phyloP scores from a whole-genome alignment of 208 protist species.

The Jaenimonas drosophilae region DNA sequence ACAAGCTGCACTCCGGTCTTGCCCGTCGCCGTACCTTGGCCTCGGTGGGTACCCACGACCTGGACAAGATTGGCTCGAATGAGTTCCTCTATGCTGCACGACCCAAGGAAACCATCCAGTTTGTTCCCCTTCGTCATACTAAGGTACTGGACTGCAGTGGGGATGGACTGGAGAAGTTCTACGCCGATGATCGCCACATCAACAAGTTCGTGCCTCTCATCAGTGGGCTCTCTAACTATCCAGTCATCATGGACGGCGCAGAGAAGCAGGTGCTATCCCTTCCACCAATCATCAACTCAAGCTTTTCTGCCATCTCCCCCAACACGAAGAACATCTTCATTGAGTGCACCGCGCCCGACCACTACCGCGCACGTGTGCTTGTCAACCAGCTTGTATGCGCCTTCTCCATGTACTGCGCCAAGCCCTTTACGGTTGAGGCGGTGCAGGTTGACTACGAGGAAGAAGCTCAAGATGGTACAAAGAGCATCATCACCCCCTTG shows the following conservation, averaged over 20 bases:
- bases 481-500: constrained; percentile 48
- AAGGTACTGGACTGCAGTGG: constrained; percentile 66
- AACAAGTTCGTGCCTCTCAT: constrained; percentile 80
- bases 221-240: constrained; percentile 58
- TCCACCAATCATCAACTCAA: constrained; percentile 99
- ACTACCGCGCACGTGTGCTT: constrained; percentile 93
- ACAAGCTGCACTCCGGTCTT: constrained; percentile 98
- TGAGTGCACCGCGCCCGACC: constrained; percentile 98
- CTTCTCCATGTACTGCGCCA: constrained; percentile 92
- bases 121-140: constrained; percentile 90
- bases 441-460: constrained; percentile 79
- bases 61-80: constrained; percentile 93
- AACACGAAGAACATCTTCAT: constrained; percentile 98
- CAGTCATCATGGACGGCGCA: constrained; percentile 65
- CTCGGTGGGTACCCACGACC: constrained; percentile 99
- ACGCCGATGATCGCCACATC: constrained; percentile 85
- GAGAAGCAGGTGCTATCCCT: constrained; percentile 91
- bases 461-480: constrained; percentile 47
- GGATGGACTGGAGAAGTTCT: constrained; percentile 80
- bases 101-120: constrained; percentile 88
- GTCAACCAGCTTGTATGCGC: constrained; percentile 96
- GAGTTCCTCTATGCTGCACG: constrained; percentile 80
- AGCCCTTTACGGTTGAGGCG: constrained; percentile 86
- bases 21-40: constrained; percentile 95
- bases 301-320: constrained; percentile 95